phyloP scores from a whole-genome alignment of 192 early-diverging fungal genomes.

The Entomortierella beljakovae region DNA sequence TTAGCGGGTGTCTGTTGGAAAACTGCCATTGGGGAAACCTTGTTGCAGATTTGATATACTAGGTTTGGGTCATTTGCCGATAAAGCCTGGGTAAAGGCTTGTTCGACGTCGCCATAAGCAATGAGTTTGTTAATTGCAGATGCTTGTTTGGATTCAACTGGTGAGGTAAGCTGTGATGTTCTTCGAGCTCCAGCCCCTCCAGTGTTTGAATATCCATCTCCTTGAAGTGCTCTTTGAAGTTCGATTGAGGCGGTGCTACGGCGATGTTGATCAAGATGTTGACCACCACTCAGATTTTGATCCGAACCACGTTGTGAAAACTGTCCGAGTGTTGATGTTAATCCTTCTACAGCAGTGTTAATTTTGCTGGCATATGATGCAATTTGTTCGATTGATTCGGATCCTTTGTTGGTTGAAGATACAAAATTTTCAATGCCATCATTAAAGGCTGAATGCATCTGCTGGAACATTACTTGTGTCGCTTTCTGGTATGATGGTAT shows the following conservation, averaged over 20 bases:
- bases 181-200: slow-evolving; percentile 44
- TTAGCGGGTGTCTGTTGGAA: slow-evolving; percentile 41
- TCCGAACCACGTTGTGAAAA: slow-evolving; percentile 26
- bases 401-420: slow-evolving; percentile 22
- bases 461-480: slow-evolving; percentile 60
- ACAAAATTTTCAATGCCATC: slow-evolving; percentile 50
- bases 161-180: slow-evolving; percentile 39
- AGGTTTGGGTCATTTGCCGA: slow-evolving; percentile 47
- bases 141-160: slow-evolving; percentile 32
- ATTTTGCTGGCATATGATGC: slow-evolving; percentile 23
- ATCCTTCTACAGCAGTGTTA: slow-evolving; percentile 35
- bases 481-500: slow-evolving; percentile 62
- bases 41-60: slow-evolving; percentile 53
- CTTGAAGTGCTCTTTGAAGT: slow-evolving; percentile 46
- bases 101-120: slow-evolving; percentile 45
- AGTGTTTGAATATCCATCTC: slow-evolving; percentile 16
- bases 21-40: slow-evolving; percentile 47
- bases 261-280: slow-evolving; percentile 28
- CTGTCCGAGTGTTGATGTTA: slow-evolving; percentile 23
- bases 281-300: not conserved
- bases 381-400: slow-evolving; percentile 31
- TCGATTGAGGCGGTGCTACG: slow-evolving; percentile 29
- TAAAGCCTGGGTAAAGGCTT: slow-evolving; percentile 53
- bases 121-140: slow-evolving; percentile 34
- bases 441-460: slow-evolving; percentile 56